Conservation (phyloP, 1,284 basidiomycete species). For the Clitocybe nebularis region DNA sequence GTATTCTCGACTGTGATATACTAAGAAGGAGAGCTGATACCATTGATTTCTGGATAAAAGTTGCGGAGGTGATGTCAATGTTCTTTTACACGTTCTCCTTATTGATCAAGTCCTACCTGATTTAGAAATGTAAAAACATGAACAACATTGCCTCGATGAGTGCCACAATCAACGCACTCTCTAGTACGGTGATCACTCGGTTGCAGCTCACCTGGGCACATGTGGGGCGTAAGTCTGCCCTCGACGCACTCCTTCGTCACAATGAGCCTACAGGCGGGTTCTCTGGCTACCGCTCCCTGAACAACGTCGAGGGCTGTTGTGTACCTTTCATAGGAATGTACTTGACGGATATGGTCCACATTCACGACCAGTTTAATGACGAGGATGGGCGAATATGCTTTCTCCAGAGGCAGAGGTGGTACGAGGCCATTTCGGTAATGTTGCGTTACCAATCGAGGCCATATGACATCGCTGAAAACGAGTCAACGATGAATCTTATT, state of each 20-base stretch:
- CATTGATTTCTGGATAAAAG: constrained; percentile 73
- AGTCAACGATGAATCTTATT: constrained; percentile 45
- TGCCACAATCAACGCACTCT: constrained; percentile 60
- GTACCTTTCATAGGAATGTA: constrained; percentile 65
- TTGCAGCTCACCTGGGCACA: constrained; percentile 69
- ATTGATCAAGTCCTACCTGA: constrained; percentile 6
- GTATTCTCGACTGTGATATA: constrained; percentile 48
- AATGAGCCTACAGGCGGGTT: constrained; percentile 59
- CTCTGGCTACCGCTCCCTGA: constrained; percentile 50
- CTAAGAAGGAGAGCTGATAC: constrained; percentile 52
- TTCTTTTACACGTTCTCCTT: constrained; percentile 6
- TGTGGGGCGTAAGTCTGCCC: constrained; percentile 43
- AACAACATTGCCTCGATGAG: constrained; percentile 69
- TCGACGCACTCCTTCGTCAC: constrained; percentile 49
- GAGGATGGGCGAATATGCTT: constrained; percentile 46
- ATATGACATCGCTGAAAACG: constrained; percentile 48
- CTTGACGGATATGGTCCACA: constrained; percentile 56
- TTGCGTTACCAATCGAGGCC: constrained; percentile 52
- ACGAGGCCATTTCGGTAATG: constrained; percentile 51
- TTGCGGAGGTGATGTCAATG: constrained; percentile 62
- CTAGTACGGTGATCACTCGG: constrained; percentile 51
- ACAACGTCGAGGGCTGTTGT: constrained; percentile 53
- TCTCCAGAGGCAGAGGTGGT: constrained; percentile 53
- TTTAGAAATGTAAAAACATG: constrained; percentile 60
- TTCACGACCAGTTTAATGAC: constrained; percentile 47